Percentiles rank a stretch among this genome's conserved stretches.
These are phyloP conservation scores for Mycena amicta DNA, from an alignment of 768 basidiomycete genomes.

Conservation along the genomic window DNA sequence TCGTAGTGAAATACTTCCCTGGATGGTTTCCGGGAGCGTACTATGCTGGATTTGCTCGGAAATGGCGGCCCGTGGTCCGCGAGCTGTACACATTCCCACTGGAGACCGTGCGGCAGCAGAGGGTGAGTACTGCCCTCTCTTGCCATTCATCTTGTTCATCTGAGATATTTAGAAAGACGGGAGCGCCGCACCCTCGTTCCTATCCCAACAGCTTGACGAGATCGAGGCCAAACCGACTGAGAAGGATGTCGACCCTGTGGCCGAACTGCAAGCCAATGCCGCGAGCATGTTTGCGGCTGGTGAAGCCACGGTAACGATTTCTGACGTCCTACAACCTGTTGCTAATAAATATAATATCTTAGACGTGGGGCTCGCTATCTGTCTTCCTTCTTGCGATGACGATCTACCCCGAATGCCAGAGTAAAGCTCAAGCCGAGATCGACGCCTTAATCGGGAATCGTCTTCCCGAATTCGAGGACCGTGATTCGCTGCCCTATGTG, in stretches of 20 bases:
- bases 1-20: slow-evolving; percentile 5
- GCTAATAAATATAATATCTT: not conserved
- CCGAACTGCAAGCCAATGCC: slow-evolving; percentile 25
- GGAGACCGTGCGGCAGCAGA: slow-evolving; percentile 3
- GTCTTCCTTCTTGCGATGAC: slow-evolving; percentile 12
- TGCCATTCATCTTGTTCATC: slow-evolving; percentile 14
- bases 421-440: slow-evolving; percentile 3
- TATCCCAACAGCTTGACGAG: slow-evolving; percentile 21
- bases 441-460: not conserved
- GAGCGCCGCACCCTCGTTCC: slow-evolving; percentile 27
- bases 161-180: slow-evolving; percentile 24
- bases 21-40: slow-evolving; percentile 6
- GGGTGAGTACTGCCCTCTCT: slow-evolving; percentile 13
- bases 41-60: not conserved
- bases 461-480: slow-evolving; percentile 3
- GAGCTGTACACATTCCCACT: slow-evolving; percentile 2
- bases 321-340: not conserved
- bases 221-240: slow-evolving; percentile 2
- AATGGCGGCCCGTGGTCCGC: not conserved
- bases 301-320: slow-evolving; percentile 36
- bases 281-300: slow-evolving; percentile 32
- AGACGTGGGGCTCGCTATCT: slow-evolving; percentile 5
- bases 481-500: not conserved
- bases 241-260: slow-evolving; percentile 6
- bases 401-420: slow-evolving; percentile 8